These are phyloP conservation scores for Piper longum DNA, from an alignment of 164 flowering plant genomes.

Conservation along the genomic window DNA sequence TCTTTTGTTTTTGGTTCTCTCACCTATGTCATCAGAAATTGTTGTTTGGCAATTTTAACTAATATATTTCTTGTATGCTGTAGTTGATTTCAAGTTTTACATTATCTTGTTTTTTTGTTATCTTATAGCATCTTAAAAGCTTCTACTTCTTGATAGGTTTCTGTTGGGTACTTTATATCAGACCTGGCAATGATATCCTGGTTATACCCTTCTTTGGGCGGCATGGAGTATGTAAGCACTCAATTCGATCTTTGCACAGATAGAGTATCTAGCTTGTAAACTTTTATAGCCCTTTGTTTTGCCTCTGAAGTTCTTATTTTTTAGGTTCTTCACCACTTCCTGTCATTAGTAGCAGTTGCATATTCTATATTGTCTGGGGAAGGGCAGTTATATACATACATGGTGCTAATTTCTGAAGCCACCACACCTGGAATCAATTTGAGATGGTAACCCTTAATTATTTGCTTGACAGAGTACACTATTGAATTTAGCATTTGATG, in stretches of 20 bases:
- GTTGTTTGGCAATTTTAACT: too few relatives aligned
- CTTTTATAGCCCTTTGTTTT: too few relatives aligned
- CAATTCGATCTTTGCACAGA: too few relatives aligned
- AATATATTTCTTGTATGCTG: too few relatives aligned
- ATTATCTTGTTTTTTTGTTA: background rate
- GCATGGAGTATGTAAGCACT: too few relatives aligned
- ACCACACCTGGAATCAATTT: conserved; percentile 90
- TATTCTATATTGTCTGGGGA: conserved; percentile 77
- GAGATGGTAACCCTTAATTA: conserved; percentile 54
- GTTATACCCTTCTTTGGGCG: too few relatives aligned
- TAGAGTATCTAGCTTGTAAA: too few relatives aligned
- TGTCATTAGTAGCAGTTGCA: conserved; percentile 72
- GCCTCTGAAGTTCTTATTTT: conserved; percentile 4
- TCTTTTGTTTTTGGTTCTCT: too few relatives aligned
- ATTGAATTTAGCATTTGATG: background rate
- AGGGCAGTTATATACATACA: conserved; percentile 83
- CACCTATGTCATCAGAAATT: too few relatives aligned
- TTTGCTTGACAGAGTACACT: conserved; percentile 16
- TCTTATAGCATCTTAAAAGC: background rate
- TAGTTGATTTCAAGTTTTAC: too few relatives aligned
- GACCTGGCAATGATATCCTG: too few relatives aligned
- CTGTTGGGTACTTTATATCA: too few relatives aligned
- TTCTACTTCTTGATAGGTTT: background rate
- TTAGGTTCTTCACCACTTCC: conserved; percentile 85
- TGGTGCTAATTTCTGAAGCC: conserved; percentile 89